Percentiles rank a stretch among this genome's conserved stretches.
These are phyloP conservation scores for Pythium plurisporium DNA, from an alignment of 352 stramenopile genomes.

Conservation along the genomic window DNA sequence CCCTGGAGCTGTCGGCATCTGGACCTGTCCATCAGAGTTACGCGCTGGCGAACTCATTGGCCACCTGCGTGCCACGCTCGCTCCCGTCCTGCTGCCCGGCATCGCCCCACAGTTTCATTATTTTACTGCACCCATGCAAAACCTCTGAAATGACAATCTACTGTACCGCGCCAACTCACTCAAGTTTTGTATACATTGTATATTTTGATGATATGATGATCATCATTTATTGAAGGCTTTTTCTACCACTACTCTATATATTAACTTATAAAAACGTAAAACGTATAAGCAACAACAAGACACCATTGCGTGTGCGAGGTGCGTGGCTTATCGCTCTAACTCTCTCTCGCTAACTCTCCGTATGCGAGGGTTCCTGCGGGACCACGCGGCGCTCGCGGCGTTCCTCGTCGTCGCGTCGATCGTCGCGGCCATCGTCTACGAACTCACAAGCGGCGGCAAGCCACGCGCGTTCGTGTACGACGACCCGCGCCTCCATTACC, in stretches of 20 bases:
- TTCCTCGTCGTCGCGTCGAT: constrained; percentile 39
- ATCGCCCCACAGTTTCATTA: constrained; percentile 29
- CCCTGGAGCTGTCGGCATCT: constrained; percentile 28
- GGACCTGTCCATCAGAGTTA: constrained; percentile 28
- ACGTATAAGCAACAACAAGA: no score
- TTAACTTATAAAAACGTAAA: background rate
- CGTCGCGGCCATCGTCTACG: constrained; percentile 50
- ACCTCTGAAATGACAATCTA: constrained; percentile 20
- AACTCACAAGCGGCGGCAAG: constrained; percentile 44
- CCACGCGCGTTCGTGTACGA: constrained; percentile 34
- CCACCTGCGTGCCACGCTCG: constrained; percentile 25
- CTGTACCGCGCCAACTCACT: no score
- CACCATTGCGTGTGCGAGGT: no score
- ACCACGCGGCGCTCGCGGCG: constrained; percentile 35
- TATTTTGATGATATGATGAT: background rate
- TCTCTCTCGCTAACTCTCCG: background rate
- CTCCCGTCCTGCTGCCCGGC: constrained; percentile 22
- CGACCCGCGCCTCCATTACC: constrained; percentile 33
- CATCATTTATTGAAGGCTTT: background rate
- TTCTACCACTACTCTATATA: background rate
- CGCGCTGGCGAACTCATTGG: constrained; percentile 28
- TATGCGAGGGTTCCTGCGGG: constrained; percentile 22
- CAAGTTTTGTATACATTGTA: background rate
- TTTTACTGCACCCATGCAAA: constrained; percentile 27
- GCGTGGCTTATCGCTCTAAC: no score